Conservation (phyloP, 2,329 filamentous ascomycete genomes). For the Calonectria hawksworthii region DNA sequence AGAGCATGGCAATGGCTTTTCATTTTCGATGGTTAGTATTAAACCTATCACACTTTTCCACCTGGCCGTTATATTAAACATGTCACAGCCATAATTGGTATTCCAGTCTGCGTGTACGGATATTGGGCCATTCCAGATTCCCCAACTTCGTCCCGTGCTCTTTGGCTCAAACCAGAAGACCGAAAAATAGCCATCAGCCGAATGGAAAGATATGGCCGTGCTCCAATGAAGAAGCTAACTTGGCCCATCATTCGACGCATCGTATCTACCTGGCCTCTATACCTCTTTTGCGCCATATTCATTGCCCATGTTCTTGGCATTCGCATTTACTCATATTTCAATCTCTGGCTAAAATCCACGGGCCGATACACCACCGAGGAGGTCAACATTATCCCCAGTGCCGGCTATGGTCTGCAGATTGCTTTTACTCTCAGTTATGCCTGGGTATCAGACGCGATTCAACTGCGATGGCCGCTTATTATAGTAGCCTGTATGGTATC, state of each 20-base stretch:
- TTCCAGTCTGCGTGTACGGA: constrained; percentile 50
- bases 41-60: neutral
- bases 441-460: constrained; percentile 68
- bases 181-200: constrained; percentile 46
- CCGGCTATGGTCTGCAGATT: constrained; percentile 54
- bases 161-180: constrained; percentile 47
- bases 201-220: constrained; percentile 48
- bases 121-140: constrained; percentile 52
- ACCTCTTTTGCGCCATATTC: constrained; percentile 52
- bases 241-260: constrained; percentile 47
- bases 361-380: constrained; percentile 52
- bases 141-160: constrained; percentile 41
- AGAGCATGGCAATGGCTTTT: constrained; percentile 63
- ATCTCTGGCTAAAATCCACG: constrained; percentile 50
- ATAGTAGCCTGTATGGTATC: constrained; percentile 60
- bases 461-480: constrained; percentile 66
- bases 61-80: too few relatives aligned
- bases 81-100: constrained; percentile 47
- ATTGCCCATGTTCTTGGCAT: constrained; percentile 51
- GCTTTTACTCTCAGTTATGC: constrained; percentile 67
- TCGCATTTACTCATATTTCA: constrained; percentile 53
- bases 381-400: constrained; percentile 65
- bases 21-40: constrained; percentile 55
- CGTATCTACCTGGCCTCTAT: constrained; percentile 47
- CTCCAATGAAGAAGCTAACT: constrained; percentile 49